Evolutionary conservation across 202 grass and related monocot genomes (phyloP), one percentile per base, ranked within the genome.

Genomic region (Cymbopogon flexuosus): DNA sequence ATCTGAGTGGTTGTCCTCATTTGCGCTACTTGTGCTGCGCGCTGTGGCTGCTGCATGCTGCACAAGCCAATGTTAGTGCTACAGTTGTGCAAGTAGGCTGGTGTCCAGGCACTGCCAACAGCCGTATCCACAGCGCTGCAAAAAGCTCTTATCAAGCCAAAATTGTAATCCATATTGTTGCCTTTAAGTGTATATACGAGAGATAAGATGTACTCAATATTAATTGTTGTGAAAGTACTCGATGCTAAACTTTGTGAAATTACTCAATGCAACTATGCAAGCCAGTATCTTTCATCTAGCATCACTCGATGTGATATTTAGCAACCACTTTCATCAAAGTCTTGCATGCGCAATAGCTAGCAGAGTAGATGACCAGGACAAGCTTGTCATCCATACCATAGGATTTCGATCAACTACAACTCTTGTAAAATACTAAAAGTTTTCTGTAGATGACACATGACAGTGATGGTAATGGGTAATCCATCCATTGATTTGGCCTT

Each of bases 401-500:
- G 36, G n/a, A 39, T 71, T 45, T 67, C 23, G 24, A 67, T 59
- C 45, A 33, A 5, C 8, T 6, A 30, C 42, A 65, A 29, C 57
- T 77, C 7, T 8, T 45, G 7, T 64, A 64, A 63, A 82, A 65
- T 64, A 72, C 63, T 43, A 4, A 8, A 77, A 39, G n/a, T 43
- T 7, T 19, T 34, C 9, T 24, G 62, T 56, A 56, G 31, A 62
- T 27, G 41, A 71, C 29, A 56, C 21, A 62, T 27, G 41, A 71
- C 30, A 54, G 54, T 15, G 71, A 70, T 13, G 9, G 84, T 62
- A 9, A 75, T n/a, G 15, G 46, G 52, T 57, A 57, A 3, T 57
- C 0, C n/a, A 23, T 19, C 33, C 33, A 41, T 73, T 85, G 76
- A 85, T 47, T 80, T 73, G 60, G 76, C 80, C 46, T 74, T 67